Percentiles rank a stretch among this genome's conserved stretches.
These are phyloP conservation scores for Lactifluus volemus DNA, from an alignment of 768 basidiomycete genomes.

Conservation along the genomic window DNA sequence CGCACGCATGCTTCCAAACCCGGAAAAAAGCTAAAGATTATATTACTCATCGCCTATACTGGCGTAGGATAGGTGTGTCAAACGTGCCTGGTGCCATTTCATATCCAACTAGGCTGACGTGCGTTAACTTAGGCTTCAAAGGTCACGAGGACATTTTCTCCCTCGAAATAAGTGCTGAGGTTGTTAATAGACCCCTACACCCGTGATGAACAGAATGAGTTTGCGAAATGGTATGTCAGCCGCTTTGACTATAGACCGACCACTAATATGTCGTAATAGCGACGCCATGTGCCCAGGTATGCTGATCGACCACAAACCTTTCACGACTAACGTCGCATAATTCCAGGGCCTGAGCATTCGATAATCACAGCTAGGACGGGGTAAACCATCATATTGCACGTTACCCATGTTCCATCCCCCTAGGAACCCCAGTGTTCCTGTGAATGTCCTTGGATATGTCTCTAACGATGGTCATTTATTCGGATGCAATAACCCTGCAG, in stretches of 20 bases:
- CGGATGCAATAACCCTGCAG: constrained; percentile 43
- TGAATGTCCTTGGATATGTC: constrained; percentile 35
- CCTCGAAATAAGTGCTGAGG: neutral
- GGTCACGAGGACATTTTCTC: constrained; percentile 23
- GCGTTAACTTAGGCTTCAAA: constrained; percentile 39
- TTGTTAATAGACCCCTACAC: constrained; percentile 44
- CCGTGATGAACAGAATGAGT: constrained; percentile 42
- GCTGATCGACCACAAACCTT: no score
- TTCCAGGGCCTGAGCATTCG: constrained; percentile 43
- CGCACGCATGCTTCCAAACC: constrained; percentile 36
- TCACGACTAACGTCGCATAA: neutral
- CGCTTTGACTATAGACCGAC: neutral
- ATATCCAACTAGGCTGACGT: neutral
- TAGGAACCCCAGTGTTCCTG: constrained; percentile 20
- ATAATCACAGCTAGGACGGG: constrained; percentile 19
- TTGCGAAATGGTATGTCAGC: constrained; percentile 41
- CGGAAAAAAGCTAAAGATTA: constrained; percentile 42
- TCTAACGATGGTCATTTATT: constrained; percentile 52
- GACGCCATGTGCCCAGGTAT: constrained; percentile 45
- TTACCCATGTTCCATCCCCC: constrained; percentile 32
- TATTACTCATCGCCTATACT: constrained; percentile 47
- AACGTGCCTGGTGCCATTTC: neutral
- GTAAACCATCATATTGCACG: constrained; percentile 46
- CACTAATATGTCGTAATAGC: constrained; percentile 23
- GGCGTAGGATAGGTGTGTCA: constrained; percentile 46